Base-by-base conservation (phyloP, 2,329 filamentous ascomycete genomes). In the Zymoseptoria passerinii region DNA sequence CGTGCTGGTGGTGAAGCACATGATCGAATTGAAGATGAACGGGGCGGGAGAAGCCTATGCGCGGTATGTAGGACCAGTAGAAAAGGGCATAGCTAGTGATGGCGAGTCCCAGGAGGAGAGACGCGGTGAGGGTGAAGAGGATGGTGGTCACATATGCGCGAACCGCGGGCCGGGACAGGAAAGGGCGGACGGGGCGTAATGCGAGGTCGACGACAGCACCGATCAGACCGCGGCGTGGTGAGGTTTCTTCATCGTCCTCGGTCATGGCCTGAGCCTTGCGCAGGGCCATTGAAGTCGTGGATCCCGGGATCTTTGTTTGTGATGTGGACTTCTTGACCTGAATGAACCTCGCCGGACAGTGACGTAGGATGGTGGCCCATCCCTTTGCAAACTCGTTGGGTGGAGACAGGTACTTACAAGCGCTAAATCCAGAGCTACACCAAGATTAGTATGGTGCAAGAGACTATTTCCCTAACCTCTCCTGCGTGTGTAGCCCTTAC, bases 51-150 rank as follows among this genome's bases (percentile, higher is more conserved):
- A 88, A 78, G 56, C 83, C 82, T 63, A 86, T 81, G 55, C 83
- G 80, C 0, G 87, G 87, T 20, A 90, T 82, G 73, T 85, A 88
- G 61, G 79, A 80, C 72, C 81, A 79, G 75, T 89, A 89, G 74
- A 90, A 89, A 18, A 85, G 73, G 40, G 77, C 76, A 69, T 89
- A 89, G 35, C 84, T 83, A 48, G 82, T 68, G 6, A 80, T 73
- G 5, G 86, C 84, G 19, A 84, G 71, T 44, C 76, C 78, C 50
- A 87, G 73, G 54, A 89, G 79, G 48, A 81, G 63, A 16, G 80
- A 64, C 2, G 81, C 80, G 20, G 83, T 77, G 54, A 75, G 63
- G 51, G 81, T 69, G 63, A 84, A 75, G 23, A 87, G 76, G 13
- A 80, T 63, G 13, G 79, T 83, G 59, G 82, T 82, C 52, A 89